Conservation (phyloP, 257 asterid genomes). For the Nicotiana knightiana region DNA sequence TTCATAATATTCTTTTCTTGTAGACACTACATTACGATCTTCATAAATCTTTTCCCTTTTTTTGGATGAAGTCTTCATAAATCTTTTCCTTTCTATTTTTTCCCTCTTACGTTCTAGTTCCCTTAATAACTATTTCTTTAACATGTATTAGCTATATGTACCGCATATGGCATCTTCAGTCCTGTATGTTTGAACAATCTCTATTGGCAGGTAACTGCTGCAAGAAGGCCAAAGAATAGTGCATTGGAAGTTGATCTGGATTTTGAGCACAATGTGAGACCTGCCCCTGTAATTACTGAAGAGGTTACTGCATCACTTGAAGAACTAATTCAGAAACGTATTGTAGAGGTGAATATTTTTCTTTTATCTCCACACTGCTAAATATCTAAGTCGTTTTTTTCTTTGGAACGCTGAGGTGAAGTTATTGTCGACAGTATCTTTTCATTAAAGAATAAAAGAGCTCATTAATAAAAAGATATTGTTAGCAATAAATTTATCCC, state of each 20-base stretch:
- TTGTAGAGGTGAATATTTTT: slow-evolving; percentile 55
- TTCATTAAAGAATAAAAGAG: not conserved
- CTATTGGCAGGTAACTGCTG: slow-evolving; percentile 71
- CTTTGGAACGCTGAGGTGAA: not conserved
- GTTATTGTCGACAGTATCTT: too few species aligned
- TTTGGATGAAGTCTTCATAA: not conserved
- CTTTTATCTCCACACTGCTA: not conserved
- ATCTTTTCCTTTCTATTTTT: not conserved
- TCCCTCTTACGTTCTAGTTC: not conserved
- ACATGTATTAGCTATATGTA: slow-evolving; percentile 7
- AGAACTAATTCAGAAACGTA: slow-evolving; percentile 74
- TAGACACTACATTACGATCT: too few species aligned
- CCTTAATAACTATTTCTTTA: not conserved
- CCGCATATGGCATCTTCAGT: not conserved
- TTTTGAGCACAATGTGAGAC: slow-evolving; percentile 91
- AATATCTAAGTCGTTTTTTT: not conserved
- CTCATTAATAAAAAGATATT: not conserved
- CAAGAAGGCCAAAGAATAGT: slow-evolving; percentile 85
- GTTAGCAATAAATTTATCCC: not conserved
- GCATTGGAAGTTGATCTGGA: slow-evolving; percentile 88
- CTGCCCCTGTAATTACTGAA: slow-evolving; percentile 84
- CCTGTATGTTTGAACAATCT: slow-evolving; percentile 7
- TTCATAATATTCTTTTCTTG: too few species aligned
- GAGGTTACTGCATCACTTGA: slow-evolving; percentile 80
- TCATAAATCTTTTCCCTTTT: not conserved